These are phyloP conservation scores for Neopestalotiopsis rosae DNA, from an alignment of 2,329 filamentous ascomycete genomes.

Conservation along the genomic window DNA sequence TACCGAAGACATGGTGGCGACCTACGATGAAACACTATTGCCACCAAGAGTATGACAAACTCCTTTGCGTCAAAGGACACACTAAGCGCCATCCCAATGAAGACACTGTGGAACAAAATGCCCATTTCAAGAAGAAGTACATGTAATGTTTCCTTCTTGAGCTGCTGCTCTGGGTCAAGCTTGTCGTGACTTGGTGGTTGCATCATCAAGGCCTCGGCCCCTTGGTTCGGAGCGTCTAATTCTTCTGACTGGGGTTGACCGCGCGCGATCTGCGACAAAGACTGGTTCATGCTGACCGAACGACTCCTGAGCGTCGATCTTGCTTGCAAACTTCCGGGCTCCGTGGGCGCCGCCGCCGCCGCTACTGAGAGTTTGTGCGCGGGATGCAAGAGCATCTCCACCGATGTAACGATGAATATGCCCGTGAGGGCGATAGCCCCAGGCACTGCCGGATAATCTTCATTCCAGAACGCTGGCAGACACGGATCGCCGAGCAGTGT, in stretches of 20 bases:
- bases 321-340: not conserved
- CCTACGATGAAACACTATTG: slow-evolving; percentile 55
- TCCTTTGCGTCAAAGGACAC: slow-evolving; percentile 53
- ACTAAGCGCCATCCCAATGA: slow-evolving; percentile 62
- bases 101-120: slow-evolving; percentile 69
- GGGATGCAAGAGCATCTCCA: not conserved
- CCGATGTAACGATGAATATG: slow-evolving; percentile 44
- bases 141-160: slow-evolving; percentile 61
- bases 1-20: no score
- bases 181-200: not conserved
- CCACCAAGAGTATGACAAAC: slow-evolving; percentile 59
- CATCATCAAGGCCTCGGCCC: not conserved
- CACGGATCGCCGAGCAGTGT: slow-evolving; percentile 46
- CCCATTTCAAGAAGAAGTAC: slow-evolving; percentile 67
- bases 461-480: slow-evolving; percentile 49
- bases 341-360: not conserved
- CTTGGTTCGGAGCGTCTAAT: slow-evolving; percentile 51
- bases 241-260: no score
- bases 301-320: not conserved
- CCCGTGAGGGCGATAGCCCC: slow-evolving; percentile 50
- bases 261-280: slow-evolving; percentile 49
- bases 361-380: not conserved
- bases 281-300: not conserved
- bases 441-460: slow-evolving; percentile 50
- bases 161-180: slow-evolving; percentile 21